phyloP scores from a whole-genome alignment of 1,139 yeast species.

The Hyphopichia fennica region DNA sequence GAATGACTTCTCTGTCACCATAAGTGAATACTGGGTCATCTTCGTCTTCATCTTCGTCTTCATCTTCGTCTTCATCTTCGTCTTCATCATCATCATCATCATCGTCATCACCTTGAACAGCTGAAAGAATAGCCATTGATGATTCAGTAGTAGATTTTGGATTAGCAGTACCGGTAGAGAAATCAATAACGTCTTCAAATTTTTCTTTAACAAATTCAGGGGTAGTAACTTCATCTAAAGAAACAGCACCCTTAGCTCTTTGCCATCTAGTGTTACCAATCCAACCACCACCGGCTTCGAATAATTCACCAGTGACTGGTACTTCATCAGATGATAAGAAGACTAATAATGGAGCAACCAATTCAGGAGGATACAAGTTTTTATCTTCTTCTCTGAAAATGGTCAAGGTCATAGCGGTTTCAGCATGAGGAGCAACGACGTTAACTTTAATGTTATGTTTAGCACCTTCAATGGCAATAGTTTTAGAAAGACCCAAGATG shows the following conservation, averaged over 20 bases:
- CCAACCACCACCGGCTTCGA: constrained; percentile 83
- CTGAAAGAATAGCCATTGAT: constrained; percentile 70
- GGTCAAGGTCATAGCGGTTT: constrained; percentile 93
- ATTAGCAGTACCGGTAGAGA: constrained; percentile 55
- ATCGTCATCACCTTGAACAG: constrained; percentile 56
- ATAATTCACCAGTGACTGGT: constrained; percentile 47
- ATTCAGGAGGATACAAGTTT: constrained; percentile 82
- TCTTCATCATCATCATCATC: constrained; percentile 51
- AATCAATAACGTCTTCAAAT: constrained; percentile 67
- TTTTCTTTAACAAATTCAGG: constrained; percentile 74
- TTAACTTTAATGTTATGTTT: constrained; percentile 75
- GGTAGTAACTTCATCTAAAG: constrained; percentile 51
- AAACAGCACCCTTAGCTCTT: constrained; percentile 82
- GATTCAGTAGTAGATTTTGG: constrained; percentile 76
- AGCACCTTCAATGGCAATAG: constrained; percentile 89
- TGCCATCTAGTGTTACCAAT: constrained; percentile 94
- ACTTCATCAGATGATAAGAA: constrained; percentile 73
- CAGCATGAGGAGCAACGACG: constrained; percentile 95
- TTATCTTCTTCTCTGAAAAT: constrained; percentile 75
- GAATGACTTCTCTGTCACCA: constrained; percentile 70
- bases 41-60: constrained; percentile 34
- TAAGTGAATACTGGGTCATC: constrained; percentile 46
- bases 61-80: constrained; percentile 51
- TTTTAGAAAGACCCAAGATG: constrained; percentile 78
- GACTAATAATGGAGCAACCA: constrained; percentile 88